Evolutionary conservation across 768 basidiomycete species (phyloP), one percentile per base, ranked within the genome.

Genomic region (Hypholoma fasciculare): DNA sequence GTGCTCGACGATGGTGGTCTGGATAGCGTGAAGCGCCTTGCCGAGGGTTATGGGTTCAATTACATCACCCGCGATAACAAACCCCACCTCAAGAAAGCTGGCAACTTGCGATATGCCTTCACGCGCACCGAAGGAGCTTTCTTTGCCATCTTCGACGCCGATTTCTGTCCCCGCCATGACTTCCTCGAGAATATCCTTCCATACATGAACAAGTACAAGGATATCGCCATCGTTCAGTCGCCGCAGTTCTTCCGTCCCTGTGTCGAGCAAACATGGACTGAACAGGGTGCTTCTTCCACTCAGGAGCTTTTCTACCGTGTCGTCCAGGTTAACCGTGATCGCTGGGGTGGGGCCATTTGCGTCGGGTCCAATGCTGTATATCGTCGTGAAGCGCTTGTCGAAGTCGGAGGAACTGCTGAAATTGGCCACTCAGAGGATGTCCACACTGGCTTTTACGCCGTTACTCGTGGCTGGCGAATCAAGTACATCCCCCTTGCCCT

Each of bases 61-160:
- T 71, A 68, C 43, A 66, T 71, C 27, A 57, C 61, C 26, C 65
- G 70, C 34, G 60, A 67, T 53, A 65, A 71, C 54, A 67, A 65
- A 38, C 67, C 64, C 3, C 62, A 66, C 36, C 64, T 69, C 48
- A 67, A 68, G 63, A 71, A 69, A 49, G 68, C 70, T 1, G 68
- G 70, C 8, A 71, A 71, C 42, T 52, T 69, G 26, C 68, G 67
- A 12, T 67, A 67, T 30, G 66, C 68, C 2, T 71, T 71, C 57
- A 56, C 65, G 11, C 62, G 61, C 19, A 71, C 69, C 1, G 39
- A 63, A 34, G 69, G 67, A n/a, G 70, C 69, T 38, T 71, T 66
- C 63, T 71, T 71, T 55, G 63, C 58, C 51, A 66, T 71, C 43
- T 71, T 67, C 63, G 70, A 69, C 55, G 66, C 70, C 17, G 67